phyloP scores from a whole-genome alignment of 257 asterid species.

The Jasminum sambac region DNA sequence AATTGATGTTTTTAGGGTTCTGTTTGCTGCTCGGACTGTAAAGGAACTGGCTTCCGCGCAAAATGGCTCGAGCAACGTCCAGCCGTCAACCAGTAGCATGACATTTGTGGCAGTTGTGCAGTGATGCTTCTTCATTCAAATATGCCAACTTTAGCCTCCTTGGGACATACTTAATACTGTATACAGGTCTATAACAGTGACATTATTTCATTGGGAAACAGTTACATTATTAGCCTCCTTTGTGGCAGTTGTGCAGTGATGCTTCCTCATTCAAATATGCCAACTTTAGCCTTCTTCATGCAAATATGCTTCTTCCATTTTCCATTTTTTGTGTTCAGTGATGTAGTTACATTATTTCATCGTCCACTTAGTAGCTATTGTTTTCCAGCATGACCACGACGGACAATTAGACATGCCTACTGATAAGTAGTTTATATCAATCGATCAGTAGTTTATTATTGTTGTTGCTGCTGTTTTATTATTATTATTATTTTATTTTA shows the following conservation, averaged over 20 bases:
- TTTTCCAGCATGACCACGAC: background rate
- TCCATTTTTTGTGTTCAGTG: background rate
- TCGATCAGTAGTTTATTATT: too few species aligned
- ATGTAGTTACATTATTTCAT: background rate
- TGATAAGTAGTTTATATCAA: too few species aligned
- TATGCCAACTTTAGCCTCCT: slow-evolving; percentile 1
- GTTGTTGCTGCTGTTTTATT: too few species aligned
- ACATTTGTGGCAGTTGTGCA: background rate
- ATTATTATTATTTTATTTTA: too few species aligned
- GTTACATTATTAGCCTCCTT: too few species aligned
- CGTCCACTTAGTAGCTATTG: background rate
- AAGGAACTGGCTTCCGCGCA: slow-evolving; percentile 93
- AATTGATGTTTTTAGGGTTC: slow-evolving; percentile 53
- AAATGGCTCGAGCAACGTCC: slow-evolving; percentile 89
- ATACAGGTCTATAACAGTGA: background rate
- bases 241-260: background rate
- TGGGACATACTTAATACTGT: background rate
- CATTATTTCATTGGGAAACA: too few species aligned
- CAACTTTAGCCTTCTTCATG: background rate
- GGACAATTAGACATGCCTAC: too few species aligned
- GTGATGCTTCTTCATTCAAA: slow-evolving; percentile 15
- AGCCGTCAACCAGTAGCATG: slow-evolving; percentile 39
- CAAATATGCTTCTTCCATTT: too few species aligned
- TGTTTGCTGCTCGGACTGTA: slow-evolving; percentile 70
- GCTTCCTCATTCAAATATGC: slow-evolving; percentile 12